Evolutionary conservation across 2,329 filamentous ascomycete genomes (phyloP), one percentile per base, ranked within the genome.

Genomic region (Aureobasidium pullulans): DNA sequence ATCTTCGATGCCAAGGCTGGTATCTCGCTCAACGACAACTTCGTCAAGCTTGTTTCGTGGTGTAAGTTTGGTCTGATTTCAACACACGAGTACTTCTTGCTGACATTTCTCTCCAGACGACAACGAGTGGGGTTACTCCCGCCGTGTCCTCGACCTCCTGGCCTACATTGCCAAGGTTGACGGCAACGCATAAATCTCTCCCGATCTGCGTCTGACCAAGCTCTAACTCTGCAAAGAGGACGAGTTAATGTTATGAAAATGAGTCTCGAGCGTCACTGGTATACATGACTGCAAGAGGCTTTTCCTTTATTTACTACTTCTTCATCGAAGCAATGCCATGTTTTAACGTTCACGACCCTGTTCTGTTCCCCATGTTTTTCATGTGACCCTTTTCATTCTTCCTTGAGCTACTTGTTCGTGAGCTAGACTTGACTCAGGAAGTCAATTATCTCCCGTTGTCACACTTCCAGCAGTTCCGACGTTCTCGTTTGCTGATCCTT

Each of bases 1-100:
- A 96, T 97, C 85, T 96, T 99, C 79, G 94, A 99, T 77, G 92
- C 91, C 78, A 96, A 96, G 88, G 94, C 94, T 63, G 94, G 94
- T 84, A 97, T 99, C 80, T 89, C 92, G 67, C 88, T 99, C 71
- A 99, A 97, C 86, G 79, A 91, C 73, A 92, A 96, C 87, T 97
- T 97, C 77, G 86, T 96, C 84, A 99, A 99, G 89, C 85, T 99
- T 64, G 88, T 96, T 76, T 87, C 87, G 72, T 97, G 93, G 94
- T 96, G 53, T 57, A 57, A 57, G 53, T 47, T 9, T 29, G n/a
- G 2, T 39, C 28, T 42, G 8, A 8, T 16, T 11, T 13, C 5
- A 15, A 2, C 1, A 1, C 32, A 0, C 4, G 9, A 23, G 19
- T 31, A 4, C 34, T 31, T 40, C 32, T 29, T 31, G 16, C 60